Percentiles rank a stretch among this genome's conserved stretches.
These are phyloP conservation scores for Cryphonectria carpinicola DNA, from an alignment of 2,329 filamentous ascomycete genomes.

Conservation along the genomic window DNA sequence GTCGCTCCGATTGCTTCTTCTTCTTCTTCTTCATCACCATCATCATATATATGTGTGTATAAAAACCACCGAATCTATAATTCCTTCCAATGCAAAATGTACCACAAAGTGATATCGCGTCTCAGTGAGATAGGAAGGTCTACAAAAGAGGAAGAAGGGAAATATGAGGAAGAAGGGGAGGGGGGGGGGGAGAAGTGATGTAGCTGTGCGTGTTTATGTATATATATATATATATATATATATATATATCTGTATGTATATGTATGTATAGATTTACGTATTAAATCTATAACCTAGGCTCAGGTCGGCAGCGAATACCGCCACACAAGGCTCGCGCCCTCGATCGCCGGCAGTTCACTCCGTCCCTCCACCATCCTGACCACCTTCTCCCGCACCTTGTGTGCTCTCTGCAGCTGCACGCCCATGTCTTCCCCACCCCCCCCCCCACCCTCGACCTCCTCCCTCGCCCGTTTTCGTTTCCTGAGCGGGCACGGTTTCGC, in stretches of 20 bases:
- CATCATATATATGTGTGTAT: too few relatives aligned
- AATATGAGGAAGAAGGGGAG: neutral
- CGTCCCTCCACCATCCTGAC: neutral
- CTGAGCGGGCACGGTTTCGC: conserved; percentile 1
- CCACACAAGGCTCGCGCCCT: conserved; percentile 39
- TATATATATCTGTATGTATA: neutral
- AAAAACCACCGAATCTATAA: neutral
- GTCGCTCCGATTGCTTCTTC: too few relatives aligned
- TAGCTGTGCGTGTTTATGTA: too few relatives aligned
- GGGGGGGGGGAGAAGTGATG: too few relatives aligned
- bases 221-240: too few relatives aligned
- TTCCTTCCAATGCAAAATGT: neutral
- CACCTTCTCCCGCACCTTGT: conserved; percentile 22
- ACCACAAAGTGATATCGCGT: neutral
- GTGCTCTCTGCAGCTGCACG: neutral
- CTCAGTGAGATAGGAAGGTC: neutral
- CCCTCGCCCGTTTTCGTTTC: conserved; percentile 10
- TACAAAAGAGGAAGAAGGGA: neutral
- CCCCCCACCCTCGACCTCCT: neutral
- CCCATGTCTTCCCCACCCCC: neutral
- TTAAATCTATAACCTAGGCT: neutral
- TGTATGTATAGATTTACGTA: neutral
- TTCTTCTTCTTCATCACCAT: too few relatives aligned
- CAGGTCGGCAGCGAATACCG: conserved; percentile 32
- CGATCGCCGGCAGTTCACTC: conserved; percentile 30